phyloP scores from a whole-genome alignment of 2,329 filamentous ascomycete genomes.

The Teratosphaeria pseudoeucalypti region DNA sequence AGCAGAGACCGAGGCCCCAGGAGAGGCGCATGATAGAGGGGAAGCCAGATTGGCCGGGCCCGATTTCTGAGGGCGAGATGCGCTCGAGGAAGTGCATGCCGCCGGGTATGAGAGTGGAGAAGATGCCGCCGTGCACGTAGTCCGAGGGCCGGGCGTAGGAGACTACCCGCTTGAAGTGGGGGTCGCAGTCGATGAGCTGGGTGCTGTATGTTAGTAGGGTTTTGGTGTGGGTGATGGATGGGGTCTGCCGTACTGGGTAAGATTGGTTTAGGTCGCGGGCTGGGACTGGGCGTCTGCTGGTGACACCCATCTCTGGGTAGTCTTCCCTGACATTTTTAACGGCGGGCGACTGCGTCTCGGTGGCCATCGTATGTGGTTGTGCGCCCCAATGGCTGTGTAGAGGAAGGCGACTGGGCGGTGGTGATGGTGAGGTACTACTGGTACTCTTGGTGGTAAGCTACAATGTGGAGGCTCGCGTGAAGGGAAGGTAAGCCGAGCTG shows the following conservation, averaged over 20 bases:
- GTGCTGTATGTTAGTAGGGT: not conserved
- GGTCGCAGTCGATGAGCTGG: slow-evolving; percentile 97
- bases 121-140: slow-evolving; percentile 59
- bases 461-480: not conserved
- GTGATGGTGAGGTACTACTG: not conserved
- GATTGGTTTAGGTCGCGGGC: slow-evolving; percentile 73
- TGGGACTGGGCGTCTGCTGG: slow-evolving; percentile 32
- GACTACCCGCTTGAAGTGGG: slow-evolving; percentile 84
- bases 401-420: not conserved
- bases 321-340: slow-evolving; percentile 12
- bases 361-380: slow-evolving; percentile 4
- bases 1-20: slow-evolving; percentile 59
- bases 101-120: slow-evolving; percentile 62
- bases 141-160: slow-evolving; percentile 78
- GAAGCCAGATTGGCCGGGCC: slow-evolving; percentile 59
- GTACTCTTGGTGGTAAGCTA: not conserved
- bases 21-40: slow-evolving; percentile 71
- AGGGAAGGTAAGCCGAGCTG: not conserved
- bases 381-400: slow-evolving; percentile 5
- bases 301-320: slow-evolving; percentile 21
- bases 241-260: slow-evolving; percentile 57
- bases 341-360: slow-evolving; percentile 5
- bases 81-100: slow-evolving; percentile 72
- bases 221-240: not conserved
- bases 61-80: slow-evolving; percentile 73